Evolutionary conservation across 176 grass and related monocot species (phyloP).

Genomic region (Tillandsia leiboldiana): DNA sequence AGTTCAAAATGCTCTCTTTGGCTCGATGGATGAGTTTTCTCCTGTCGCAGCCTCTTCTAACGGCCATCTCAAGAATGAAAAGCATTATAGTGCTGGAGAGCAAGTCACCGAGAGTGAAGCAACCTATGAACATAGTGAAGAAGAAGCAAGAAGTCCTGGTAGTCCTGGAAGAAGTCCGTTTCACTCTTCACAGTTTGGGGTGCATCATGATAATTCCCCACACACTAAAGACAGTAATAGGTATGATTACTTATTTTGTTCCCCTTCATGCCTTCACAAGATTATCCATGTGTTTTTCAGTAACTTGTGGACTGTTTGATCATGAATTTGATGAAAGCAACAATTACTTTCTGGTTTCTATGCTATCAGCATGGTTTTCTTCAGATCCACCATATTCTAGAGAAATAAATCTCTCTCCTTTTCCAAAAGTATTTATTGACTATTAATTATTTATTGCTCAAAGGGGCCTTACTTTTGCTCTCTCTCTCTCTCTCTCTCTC

Average conservation of each 20-base stretch:
- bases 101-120: slow-evolving; percentile 48
- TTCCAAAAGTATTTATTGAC: too few species aligned
- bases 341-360: neutral
- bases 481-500: neutral
- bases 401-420: too few species aligned
- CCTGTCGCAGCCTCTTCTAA: slow-evolving; percentile 69
- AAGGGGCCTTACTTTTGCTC: too few species aligned
- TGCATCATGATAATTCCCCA: slow-evolving; percentile 48
- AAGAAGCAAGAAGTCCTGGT: slow-evolving; percentile 51
- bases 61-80: slow-evolving; percentile 55
- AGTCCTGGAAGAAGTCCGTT: slow-evolving; percentile 88
- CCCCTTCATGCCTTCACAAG: neutral
- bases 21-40: slow-evolving; percentile 40
- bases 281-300: neutral
- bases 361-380: neutral
- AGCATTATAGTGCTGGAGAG: slow-evolving; percentile 33
- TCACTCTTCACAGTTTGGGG: slow-evolving; percentile 48
- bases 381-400: too few species aligned
- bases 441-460: too few species aligned
- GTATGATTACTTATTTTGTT: slow-evolving; percentile 21
- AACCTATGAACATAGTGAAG: slow-evolving; percentile 76
- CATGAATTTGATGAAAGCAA: slow-evolving; percentile 11
- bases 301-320: neutral
- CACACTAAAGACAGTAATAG: slow-evolving; percentile 66
- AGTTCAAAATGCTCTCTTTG: slow-evolving; percentile 45